phyloP scores from a whole-genome alignment of 78 protist genomes.

The Dictyostelium capitatum region DNA sequence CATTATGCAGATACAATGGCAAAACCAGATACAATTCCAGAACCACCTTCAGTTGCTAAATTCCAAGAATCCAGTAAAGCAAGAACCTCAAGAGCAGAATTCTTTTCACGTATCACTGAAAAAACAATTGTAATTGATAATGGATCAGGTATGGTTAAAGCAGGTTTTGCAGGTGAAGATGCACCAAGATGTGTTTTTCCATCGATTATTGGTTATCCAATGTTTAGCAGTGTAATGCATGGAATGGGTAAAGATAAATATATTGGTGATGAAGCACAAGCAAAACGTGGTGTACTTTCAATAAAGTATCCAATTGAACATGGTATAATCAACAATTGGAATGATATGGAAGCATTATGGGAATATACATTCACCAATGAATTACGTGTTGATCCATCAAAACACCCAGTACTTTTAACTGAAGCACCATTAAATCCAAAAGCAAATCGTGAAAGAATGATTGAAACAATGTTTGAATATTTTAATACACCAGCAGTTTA shows the following conservation, averaged over 20 bases:
- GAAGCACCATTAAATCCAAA: constrained; percentile 99
- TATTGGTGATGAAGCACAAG: constrained; percentile 96
- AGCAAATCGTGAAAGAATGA: constrained; percentile 97
- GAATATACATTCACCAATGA: constrained; percentile 98
- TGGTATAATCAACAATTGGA: constrained; percentile 97
- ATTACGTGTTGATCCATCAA: constrained; percentile 96
- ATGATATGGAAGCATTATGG: constrained; percentile 96
- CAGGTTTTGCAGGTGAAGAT: constrained; percentile 97
- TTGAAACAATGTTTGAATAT: constrained; percentile 97
- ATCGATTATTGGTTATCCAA: constrained; percentile 89
- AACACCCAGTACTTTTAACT: constrained; percentile 97
- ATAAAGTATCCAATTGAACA: constrained; percentile 97
- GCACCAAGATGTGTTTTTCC: constrained; percentile 91
- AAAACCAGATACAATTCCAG: constrained; percentile 18
- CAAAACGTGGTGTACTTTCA: constrained; percentile 91
- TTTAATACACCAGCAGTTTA: constrained; percentile 97
- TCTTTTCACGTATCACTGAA: constrained; percentile 53
- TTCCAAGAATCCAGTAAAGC: not conserved
- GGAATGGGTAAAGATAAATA: constrained; percentile 91
- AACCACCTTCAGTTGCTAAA: constrained; percentile 6
- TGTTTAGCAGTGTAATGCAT: constrained; percentile 65
- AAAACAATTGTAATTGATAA: constrained; percentile 91
- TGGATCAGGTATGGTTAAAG: constrained; percentile 98
- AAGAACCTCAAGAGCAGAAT: constrained; percentile 11
- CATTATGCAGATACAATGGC: not conserved